Percentiles rank a stretch among this genome's conserved stretches.
These are phyloP conservation scores for Epichloe uncinata DNA, from an alignment of 2,329 filamentous ascomycete genomes.

Conservation along the genomic window DNA sequence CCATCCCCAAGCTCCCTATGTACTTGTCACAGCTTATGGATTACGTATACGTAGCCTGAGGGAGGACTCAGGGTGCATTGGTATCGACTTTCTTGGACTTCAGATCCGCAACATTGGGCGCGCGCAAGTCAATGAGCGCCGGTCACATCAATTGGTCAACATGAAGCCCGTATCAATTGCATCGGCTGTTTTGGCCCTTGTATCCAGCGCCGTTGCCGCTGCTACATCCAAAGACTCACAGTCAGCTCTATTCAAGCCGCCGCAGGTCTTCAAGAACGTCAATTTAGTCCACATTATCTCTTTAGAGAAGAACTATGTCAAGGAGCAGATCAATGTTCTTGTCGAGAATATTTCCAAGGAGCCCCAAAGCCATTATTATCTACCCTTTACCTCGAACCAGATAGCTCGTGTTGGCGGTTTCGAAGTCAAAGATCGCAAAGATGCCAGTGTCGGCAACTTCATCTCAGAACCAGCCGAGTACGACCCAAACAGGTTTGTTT, in stretches of 20 bases:
- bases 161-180: conserved; percentile 35
- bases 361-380: conserved; percentile 78
- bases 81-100: conserved; percentile 7
- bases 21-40: not conserved
- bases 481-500: conserved; percentile 41
- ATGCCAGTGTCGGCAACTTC: conserved; percentile 54
- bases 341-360: conserved; percentile 74
- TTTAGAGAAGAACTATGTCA: conserved; percentile 80
- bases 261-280: conserved; percentile 84
- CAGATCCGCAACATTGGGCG: conserved; percentile 9
- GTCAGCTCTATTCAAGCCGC: conserved; percentile 62
- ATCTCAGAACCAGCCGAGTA: conserved; percentile 53
- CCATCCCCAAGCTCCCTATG: not conserved
- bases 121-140: conserved; percentile 22
- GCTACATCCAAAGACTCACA: conserved; percentile 45
- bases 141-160: conserved; percentile 14
- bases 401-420: conserved; percentile 70
- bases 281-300: conserved; percentile 87
- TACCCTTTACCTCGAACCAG: conserved; percentile 69
- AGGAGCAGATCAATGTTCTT: conserved; percentile 86
- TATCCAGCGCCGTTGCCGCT: conserved; percentile 32
- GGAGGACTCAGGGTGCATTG: conserved; percentile 1
- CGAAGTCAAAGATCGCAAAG: conserved; percentile 88
- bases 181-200: conserved; percentile 45
- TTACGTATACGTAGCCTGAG: conserved; percentile 7